Percentiles rank a stretch among this genome's conserved stretches.
phyloP scores from a whole-genome alignment of 345 rosid genomes.

The Boechera retrofracta region DNA sequence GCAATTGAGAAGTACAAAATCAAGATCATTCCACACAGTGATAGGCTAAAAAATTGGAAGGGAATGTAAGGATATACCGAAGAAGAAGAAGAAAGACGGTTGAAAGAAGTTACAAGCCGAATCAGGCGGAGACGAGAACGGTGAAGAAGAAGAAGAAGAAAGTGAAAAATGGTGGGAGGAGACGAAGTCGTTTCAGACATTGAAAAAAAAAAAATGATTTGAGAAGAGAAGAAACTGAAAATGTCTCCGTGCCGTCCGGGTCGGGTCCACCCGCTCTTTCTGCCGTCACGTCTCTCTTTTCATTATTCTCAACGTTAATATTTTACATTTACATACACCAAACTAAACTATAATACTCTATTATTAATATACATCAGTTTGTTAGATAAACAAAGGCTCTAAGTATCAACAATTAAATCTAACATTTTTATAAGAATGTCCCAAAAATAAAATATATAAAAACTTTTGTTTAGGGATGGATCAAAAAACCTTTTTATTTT shows the following conservation, averaged over 20 bases:
- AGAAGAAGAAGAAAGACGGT: slow-evolving; percentile 7
- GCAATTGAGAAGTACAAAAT: not conserved
- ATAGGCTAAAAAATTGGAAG: not conserved
- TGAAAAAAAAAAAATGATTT: not conserved
- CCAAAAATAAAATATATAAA: too few relatives aligned
- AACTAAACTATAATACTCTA: too few relatives aligned
- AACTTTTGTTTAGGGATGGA: too few relatives aligned
- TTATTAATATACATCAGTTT: too few relatives aligned
- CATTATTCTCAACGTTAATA: too few relatives aligned
- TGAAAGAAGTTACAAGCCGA: not conserved
- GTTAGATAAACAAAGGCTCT: too few relatives aligned
- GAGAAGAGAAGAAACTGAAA: slow-evolving; percentile 31
- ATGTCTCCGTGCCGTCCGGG: slow-evolving; percentile 47
- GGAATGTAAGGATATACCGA: slow-evolving; percentile 29
- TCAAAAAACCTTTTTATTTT: too few relatives aligned
- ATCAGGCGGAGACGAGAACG: slow-evolving; percentile 26
- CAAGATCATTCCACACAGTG: not conserved
- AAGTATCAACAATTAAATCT: too few relatives aligned
- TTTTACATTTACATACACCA: too few relatives aligned
- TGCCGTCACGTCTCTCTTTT: slow-evolving; percentile 20
- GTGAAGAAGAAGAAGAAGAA: slow-evolving; percentile 21
- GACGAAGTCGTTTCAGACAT: slow-evolving; percentile 34
- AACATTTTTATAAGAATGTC: too few relatives aligned
- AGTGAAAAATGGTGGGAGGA: slow-evolving; percentile 31
- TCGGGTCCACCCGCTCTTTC: slow-evolving; percentile 40